Evolutionary conservation across 2,329 filamentous ascomycete genomes (phyloP).

Genomic region (Colletotrichum acutatum): DNA sequence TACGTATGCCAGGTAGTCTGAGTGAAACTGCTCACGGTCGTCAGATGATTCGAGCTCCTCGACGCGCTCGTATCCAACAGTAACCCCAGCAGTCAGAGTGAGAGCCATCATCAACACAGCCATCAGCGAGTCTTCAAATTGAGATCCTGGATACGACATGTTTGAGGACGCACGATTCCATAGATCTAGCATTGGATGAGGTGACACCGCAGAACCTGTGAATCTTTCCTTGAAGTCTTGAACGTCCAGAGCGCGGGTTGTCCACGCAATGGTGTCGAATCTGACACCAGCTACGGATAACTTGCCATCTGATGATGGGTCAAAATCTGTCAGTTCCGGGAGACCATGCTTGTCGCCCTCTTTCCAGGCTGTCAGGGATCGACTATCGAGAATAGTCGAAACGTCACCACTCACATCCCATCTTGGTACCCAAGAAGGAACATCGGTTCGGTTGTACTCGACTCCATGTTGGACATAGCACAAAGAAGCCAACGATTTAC

Average conservation of each 20-base stretch:
- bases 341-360: constrained; percentile 7
- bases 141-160: neutral
- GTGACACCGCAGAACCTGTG: neutral
- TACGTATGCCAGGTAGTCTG: constrained; percentile 10
- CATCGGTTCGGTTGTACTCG: neutral
- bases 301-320: neutral
- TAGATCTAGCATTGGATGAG: neutral
- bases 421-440: constrained; percentile 9
- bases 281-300: constrained; percentile 8
- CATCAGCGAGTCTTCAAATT: neutral
- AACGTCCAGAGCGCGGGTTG: neutral
- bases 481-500: neutral
- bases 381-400: neutral
- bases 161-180: constrained; percentile 11
- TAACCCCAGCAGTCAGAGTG: constrained; percentile 8
- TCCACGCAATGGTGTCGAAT: constrained; percentile 14
- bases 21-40: neutral
- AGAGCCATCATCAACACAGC: constrained; percentile 1
- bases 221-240: constrained; percentile 7
- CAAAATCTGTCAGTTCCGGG: neutral
- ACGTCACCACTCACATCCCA: constrained; percentile 8
- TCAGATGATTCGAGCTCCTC: neutral
- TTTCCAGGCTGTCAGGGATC: neutral
- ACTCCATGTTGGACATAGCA: neutral
- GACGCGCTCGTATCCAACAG: constrained; percentile 3